Base-by-base conservation (phyloP, 805 yeast genomes). In the Blastobotrys chiropterorum region DNA sequence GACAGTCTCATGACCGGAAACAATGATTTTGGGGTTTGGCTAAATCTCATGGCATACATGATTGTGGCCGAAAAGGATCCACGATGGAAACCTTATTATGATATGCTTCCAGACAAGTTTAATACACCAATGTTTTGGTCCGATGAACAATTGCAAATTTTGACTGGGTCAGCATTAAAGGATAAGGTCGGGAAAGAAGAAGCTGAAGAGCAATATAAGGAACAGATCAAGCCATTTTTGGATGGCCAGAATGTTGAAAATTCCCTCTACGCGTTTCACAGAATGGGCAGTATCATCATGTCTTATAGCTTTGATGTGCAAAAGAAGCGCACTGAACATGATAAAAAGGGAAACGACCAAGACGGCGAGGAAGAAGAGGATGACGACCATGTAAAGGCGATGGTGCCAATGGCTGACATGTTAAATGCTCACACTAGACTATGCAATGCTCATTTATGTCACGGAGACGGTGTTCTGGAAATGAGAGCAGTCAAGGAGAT, bases 321-420 rank as follows among this genome's bases (percentile, higher is more conserved):
- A 13, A 55, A 53, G 15, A 34, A 41, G 3, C n/a, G n/a, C n/a
- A n/a, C n/a, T n/a, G 54, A 51, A 15, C 54, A 53, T 5, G 56
- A 53, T 19, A 52, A 59, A 14, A 72, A 65, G 1, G 62, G 61
- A 1, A 69, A 62, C 1, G 74, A 64, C 19, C 72, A 64, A 38
- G 74, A 70, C 30, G 71, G 67, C 11, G 70, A 67, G 14, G 78
- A 72, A 22, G 67, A 63, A 3, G 66, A 64, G 6, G 66, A 53
- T 2, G 62, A 55, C 3, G 63, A 55, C 2, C 71, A 70, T 3
- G 70, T 76, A 57, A 90, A 90, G 64, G 84, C 95, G 0, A 85
- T 94, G 96, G 89, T 90, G 2, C 96, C 98, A 0, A 71, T 90
- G 45, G 98, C 98, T 0, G 99, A 92, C 64, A 82, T 88, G 19